Percentiles rank a stretch among this genome's conserved stretches.
Conservation (phyloP, 768 basidiomycete genomes). For the Ramaria sp. region DNA sequence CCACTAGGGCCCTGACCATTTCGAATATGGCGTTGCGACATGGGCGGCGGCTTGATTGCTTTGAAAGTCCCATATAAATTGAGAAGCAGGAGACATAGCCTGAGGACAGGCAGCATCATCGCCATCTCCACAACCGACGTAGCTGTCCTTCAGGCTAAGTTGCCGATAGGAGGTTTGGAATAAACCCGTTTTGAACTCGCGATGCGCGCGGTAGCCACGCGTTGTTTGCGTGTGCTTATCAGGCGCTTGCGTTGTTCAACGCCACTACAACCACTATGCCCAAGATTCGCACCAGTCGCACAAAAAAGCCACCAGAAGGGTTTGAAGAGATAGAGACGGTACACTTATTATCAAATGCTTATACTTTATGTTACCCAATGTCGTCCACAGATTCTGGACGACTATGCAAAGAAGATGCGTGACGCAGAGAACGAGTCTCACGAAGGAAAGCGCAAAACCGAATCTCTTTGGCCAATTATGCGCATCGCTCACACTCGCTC, state of each 20-base stretch:
- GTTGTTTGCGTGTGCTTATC: constrained; percentile 7
- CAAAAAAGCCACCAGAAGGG: constrained; percentile 91
- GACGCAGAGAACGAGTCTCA: constrained; percentile 98
- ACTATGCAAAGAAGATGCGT: constrained; percentile 98
- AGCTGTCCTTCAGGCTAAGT: neutral
- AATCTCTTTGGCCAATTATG: constrained; percentile 97
- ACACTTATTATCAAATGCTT: constrained; percentile 16
- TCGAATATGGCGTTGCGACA: constrained; percentile 25
- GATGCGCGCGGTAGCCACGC: neutral
- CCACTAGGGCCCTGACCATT: constrained; percentile 53
- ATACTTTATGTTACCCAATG: neutral
- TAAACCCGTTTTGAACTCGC: neutral
- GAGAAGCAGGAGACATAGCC: constrained; percentile 58
- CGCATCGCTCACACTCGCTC: constrained; percentile 94
- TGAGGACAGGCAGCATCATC: constrained; percentile 54
- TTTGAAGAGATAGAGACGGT: constrained; percentile 88
- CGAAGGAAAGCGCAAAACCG: constrained; percentile 93
- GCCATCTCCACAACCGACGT: constrained; percentile 36
- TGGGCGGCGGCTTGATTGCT: constrained; percentile 57
- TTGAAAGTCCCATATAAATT: constrained; percentile 84
- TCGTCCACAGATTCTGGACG: constrained; percentile 75
- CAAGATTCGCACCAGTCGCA: constrained; percentile 85
- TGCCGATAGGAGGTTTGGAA: neutral
- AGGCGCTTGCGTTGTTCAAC: neutral
- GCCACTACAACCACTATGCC: constrained; percentile 47